Conservation (phyloP, 805 yeast genomes). For the Suhomyces prunicola region DNA sequence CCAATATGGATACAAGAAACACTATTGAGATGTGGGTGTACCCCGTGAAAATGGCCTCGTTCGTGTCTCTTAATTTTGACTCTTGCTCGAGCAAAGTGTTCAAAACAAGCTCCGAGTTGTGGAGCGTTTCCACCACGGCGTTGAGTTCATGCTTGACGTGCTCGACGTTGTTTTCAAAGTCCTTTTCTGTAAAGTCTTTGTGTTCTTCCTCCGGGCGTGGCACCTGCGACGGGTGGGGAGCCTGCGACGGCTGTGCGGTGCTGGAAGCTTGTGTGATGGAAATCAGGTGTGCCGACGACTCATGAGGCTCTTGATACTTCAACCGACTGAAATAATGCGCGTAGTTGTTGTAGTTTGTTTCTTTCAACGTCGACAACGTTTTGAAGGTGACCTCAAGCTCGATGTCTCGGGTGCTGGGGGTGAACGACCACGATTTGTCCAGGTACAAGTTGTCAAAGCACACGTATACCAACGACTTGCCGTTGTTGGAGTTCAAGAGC, state of each 20-base stretch:
- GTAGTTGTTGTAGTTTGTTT: constrained; percentile 34
- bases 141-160: constrained; percentile 30
- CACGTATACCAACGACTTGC: constrained; percentile 30
- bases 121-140: constrained; percentile 28
- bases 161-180: constrained; percentile 30
- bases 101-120: constrained; percentile 26
- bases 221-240: not conserved
- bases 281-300: not conserved
- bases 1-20: constrained; percentile 23
- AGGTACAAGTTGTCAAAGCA: constrained; percentile 42
- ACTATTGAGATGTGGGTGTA: constrained; percentile 30
- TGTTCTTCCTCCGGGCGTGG: not conserved
- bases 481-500: constrained; percentile 17
- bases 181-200: constrained; percentile 26
- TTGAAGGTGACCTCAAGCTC: constrained; percentile 34
- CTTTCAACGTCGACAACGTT: constrained; percentile 30
- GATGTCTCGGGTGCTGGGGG: constrained; percentile 30
- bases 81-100: constrained; percentile 32
- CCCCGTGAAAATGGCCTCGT: constrained; percentile 35
- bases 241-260: not conserved
- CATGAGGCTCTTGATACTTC: not conserved
- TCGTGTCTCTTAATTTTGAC: constrained; percentile 32
- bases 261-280: not conserved
- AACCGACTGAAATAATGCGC: constrained; percentile 32
- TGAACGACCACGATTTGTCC: constrained; percentile 43